These are phyloP conservation scores for Aaosphaeria pasadenensis DNA, from an alignment of 2,329 filamentous ascomycete species.

Conservation along the genomic window DNA sequence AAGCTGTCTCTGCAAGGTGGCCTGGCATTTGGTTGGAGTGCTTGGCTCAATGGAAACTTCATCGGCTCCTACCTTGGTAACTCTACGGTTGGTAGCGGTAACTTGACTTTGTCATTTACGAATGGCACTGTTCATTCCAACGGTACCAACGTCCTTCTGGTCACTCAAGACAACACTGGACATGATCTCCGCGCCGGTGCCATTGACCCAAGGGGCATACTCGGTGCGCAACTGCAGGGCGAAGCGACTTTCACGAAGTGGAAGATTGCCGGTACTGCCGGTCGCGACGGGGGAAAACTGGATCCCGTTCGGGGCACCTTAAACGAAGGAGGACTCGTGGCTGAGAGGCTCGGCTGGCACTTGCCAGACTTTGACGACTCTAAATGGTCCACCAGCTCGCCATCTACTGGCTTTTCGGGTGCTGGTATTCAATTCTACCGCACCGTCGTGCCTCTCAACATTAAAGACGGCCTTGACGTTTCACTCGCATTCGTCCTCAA, in stretches of 20 bases:
- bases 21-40: conserved; percentile 55
- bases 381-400: conserved; percentile 40
- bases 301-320: conserved; percentile 56
- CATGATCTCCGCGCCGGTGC: conserved; percentile 54
- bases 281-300: conserved; percentile 46
- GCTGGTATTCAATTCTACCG: conserved; percentile 58
- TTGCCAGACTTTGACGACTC: conserved; percentile 55
- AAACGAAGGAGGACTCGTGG: conserved; percentile 58
- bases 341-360: conserved; percentile 59
- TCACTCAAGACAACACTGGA: conserved; percentile 60
- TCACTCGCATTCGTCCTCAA: conserved; percentile 56
- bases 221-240: conserved; percentile 50
- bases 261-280: conserved; percentile 58
- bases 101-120: conserved; percentile 49
- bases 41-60: conserved; percentile 57
- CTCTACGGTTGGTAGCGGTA: conserved; percentile 36
- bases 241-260: conserved; percentile 48
- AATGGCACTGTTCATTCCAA: conserved; percentile 45
- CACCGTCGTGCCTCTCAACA: conserved; percentile 49
- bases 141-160: conserved; percentile 42
- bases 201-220: conserved; percentile 51
- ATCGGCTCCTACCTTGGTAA: conserved; percentile 56
- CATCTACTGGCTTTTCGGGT: conserved; percentile 42
- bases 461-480: conserved; percentile 54
- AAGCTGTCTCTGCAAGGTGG: conserved; percentile 55